These are phyloP conservation scores for Lentinula lateritia DNA, from an alignment of 768 basidiomycete genomes.

Conservation along the genomic window DNA sequence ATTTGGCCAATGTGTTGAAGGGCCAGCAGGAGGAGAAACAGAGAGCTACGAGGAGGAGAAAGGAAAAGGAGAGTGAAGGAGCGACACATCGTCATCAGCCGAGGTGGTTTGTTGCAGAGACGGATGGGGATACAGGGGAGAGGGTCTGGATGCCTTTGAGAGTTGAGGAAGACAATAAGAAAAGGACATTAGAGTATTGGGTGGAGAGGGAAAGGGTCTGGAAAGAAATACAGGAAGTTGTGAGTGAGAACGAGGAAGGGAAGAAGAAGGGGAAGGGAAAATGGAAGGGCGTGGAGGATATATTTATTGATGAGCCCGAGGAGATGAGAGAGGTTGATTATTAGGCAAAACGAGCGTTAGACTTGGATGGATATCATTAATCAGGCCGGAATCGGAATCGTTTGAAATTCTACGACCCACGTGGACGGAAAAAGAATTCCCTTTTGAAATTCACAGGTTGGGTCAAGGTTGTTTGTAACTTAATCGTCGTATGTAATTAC, in stretches of 20 bases:
- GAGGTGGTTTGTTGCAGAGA: constrained; percentile 82
- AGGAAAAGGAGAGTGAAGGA: constrained; percentile 65
- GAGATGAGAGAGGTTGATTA: constrained; percentile 8
- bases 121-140: constrained; percentile 86
- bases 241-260: constrained; percentile 11
- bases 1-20: constrained; percentile 78
- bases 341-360: too few species aligned
- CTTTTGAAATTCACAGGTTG: too few species aligned
- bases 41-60: constrained; percentile 58
- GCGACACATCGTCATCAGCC: constrained; percentile 46
- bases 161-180: constrained; percentile 22
- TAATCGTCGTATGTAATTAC: too few species aligned
- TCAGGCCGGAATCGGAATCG: too few species aligned
- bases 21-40: constrained; percentile 80
- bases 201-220: constrained; percentile 64
- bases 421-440: too few species aligned
- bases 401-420: too few species aligned
- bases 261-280: constrained; percentile 1
- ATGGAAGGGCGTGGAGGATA: constrained; percentile 73
- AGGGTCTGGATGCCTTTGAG: constrained; percentile 77
- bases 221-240: constrained; percentile 29
- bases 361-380: too few species aligned
- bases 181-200: constrained; percentile 74
- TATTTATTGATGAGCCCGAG: constrained; percentile 71
- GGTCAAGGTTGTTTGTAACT: too few species aligned